Base-by-base conservation (phyloP, 495 filamentous ascomycete species). In the Xylaria scruposa region DNA sequence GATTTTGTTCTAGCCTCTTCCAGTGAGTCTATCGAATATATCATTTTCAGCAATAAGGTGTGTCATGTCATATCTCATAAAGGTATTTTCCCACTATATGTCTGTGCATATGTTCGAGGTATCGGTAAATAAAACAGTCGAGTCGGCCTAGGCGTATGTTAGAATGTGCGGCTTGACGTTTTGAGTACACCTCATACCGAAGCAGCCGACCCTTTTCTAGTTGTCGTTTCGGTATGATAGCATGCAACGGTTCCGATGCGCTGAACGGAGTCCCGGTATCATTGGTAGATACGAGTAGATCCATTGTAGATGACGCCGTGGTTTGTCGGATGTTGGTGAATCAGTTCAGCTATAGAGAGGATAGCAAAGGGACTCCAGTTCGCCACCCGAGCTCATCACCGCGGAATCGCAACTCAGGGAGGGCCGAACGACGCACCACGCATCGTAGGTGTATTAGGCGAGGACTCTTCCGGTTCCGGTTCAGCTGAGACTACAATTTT, bases 401-500 rank as follows among this genome's bases (percentile, higher is more conserved):
- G 19, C 6, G 1, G 2, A 9, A 0, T 24, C 7, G 12, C 7
- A 51, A 26, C 19, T 67, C 38, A 71, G 24, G 69, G 38, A 3
- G 62, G 36, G 0, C n/a, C 49, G 12, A 36, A 19, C 1, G 31
- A 24, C 29, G 62, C 21, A 10, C 51, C 29, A 13, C 15, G 33
- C 42, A 24, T 24, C 12, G 51, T 67, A 29, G 51, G 47, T 47
- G 47, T 47, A 53, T 29, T 31, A 19, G 68, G 56, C 10, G 58
- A 60, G 10, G 67, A 24, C 19, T 70, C 44, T 54, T 77, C 70
- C 8, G 63, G 70, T 54, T 77, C 70, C 8, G 63, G 70, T 51
- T 75, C 75, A 9, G 69, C 49, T 6, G 72, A 74, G 40, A 72
- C 38, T 4, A 74, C 36, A 62, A 70, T 75, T 26, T 67, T 67